Percentiles rank a stretch among this genome's conserved stretches.
These are phyloP conservation scores for Melanomma pulvis-pyrius DNA, from an alignment of 495 filamentous ascomycete species.

Conservation along the genomic window DNA sequence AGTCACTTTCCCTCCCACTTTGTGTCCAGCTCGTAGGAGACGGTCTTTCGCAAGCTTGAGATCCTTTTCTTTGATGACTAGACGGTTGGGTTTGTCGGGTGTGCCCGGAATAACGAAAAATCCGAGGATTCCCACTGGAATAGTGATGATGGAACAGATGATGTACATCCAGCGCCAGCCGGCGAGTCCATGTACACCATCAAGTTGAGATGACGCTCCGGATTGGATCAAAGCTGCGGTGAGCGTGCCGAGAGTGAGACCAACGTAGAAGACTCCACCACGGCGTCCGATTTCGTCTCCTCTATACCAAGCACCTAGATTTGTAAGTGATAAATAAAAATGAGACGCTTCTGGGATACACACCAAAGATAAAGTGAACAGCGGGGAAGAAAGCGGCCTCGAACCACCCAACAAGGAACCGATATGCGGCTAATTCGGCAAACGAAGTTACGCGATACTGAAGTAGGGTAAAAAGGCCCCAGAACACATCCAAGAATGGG, in stretches of 20 bases:
- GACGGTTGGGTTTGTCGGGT: slow-evolving; percentile 51
- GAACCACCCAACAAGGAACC: slow-evolving; percentile 45
- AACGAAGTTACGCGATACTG: slow-evolving; percentile 27
- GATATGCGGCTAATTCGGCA: slow-evolving; percentile 17
- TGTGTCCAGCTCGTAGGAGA: slow-evolving; percentile 46
- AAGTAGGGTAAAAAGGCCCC: slow-evolving; percentile 29
- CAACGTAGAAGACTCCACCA: slow-evolving; percentile 55
- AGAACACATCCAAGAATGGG: slow-evolving; percentile 36
- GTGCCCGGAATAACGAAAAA: slow-evolving; percentile 50
- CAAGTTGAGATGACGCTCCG: slow-evolving; percentile 48
- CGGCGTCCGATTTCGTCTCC: slow-evolving; percentile 48
- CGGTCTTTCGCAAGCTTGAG: slow-evolving; percentile 44
- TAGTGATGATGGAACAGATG: slow-evolving; percentile 54
- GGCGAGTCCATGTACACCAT: slow-evolving; percentile 52
- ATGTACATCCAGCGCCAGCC: slow-evolving; percentile 62
- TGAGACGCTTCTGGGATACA: not conserved
- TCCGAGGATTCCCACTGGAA: slow-evolving; percentile 53
- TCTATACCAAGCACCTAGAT: slow-evolving; percentile 38
- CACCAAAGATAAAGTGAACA: slow-evolving; percentile 53
- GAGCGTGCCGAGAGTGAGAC: slow-evolving; percentile 53
- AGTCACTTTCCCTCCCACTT: slow-evolving; percentile 41
- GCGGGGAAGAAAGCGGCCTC: slow-evolving; percentile 52
- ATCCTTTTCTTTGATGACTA: slow-evolving; percentile 49
- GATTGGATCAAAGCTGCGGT: slow-evolving; percentile 57
- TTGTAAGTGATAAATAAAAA: not conserved